Base-by-base conservation (phyloP, 192 early-diverging fungal species). In the Diversispora epigaea region DNA sequence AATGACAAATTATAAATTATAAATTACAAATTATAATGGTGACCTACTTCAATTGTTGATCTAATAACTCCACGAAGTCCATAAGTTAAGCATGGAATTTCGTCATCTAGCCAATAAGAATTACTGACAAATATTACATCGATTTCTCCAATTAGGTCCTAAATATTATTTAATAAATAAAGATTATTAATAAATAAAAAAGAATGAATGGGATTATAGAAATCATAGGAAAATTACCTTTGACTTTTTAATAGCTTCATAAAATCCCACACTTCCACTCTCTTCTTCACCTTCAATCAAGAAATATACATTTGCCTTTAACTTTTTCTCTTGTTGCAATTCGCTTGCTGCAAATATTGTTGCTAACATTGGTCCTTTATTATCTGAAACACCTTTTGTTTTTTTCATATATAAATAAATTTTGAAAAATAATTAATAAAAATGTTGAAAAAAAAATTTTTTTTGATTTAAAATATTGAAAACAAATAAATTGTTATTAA, bases 211-310 rank as follows among this genome's bases (percentile, higher is more conserved):
- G 14, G 12, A 15, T 39, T 61, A 11, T 25, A n/a, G n/a, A n/a
- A n/a, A n/a, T n/a, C n/a, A n/a, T 4, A 3, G 17, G 12, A 22
- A 46, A 43, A 3, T 21, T 73, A 80, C 79, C 69, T 86, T 86
- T 47, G 84, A 80, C 50, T 84, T 78, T 39, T 83, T 84, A 6
- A 91, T 81, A 5, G 89, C 87, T 43, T 89, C 84, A 73, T 82
- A 84, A 68, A 93, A 86, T 0, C 92, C 92, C 6, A 83, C 77
- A 72, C 91, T 92, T 40, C 92, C 91, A 68, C 86, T 87, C 74
- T 93, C 92, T 75, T 93, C 92, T 77, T 93, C 92, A 50, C 92
- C 92, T 76, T 93, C 92, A 43, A 93, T 89, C 79, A 91, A 83
- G 71, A 93, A 92, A 47, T 88, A 87, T 7, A 93, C 91, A 44